Percentiles rank a stretch among this genome's conserved stretches.
Evolutionary conservation across 2,329 filamentous ascomycete species (phyloP).

Genomic region (Fusarium solani-melongenae): DNA sequence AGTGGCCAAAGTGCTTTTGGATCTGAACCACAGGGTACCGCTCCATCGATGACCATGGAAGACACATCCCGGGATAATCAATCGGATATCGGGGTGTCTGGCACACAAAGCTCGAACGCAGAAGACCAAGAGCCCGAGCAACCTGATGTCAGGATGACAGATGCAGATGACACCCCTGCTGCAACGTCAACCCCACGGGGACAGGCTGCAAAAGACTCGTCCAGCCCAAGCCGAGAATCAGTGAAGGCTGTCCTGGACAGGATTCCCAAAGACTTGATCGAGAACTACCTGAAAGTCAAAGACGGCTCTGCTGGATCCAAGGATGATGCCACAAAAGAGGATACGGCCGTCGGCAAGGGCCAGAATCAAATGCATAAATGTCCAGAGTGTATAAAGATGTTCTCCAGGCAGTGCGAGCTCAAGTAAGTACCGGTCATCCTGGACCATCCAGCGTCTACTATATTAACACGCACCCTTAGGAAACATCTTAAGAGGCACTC

Average conservation of each 20-base stretch:
- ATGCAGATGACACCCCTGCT: constrained; percentile 17
- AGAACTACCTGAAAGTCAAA: constrained; percentile 47
- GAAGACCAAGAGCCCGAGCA: constrained; percentile 5
- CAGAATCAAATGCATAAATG: constrained; percentile 46
- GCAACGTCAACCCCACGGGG: background rate
- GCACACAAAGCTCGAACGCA: background rate
- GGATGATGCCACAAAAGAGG: constrained; percentile 15
- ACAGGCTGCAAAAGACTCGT: background rate
- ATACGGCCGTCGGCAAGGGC: constrained; percentile 20
- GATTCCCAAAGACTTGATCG: constrained; percentile 48
- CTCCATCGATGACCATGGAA: constrained; percentile 11
- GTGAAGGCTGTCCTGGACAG: constrained; percentile 40
- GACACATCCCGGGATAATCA: constrained; percentile 3
- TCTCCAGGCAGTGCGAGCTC: constrained; percentile 64
- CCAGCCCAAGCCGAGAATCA: constrained; percentile 5
- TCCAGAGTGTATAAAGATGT: constrained; percentile 57
- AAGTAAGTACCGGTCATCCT: constrained; percentile 56
- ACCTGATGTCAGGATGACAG: constrained; percentile 31
- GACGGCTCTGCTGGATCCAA: constrained; percentile 12
- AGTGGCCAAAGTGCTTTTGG: constrained; percentile 12
- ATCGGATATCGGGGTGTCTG: background rate
- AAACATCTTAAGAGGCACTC: constrained; percentile 88
- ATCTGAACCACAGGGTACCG: background rate
- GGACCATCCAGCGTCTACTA: background rate
- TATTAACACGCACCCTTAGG: constrained; percentile 56